Evolutionary conservation across 768 basidiomycete genomes (phyloP).

Genomic region (Phylloporus arenicola): DNA sequence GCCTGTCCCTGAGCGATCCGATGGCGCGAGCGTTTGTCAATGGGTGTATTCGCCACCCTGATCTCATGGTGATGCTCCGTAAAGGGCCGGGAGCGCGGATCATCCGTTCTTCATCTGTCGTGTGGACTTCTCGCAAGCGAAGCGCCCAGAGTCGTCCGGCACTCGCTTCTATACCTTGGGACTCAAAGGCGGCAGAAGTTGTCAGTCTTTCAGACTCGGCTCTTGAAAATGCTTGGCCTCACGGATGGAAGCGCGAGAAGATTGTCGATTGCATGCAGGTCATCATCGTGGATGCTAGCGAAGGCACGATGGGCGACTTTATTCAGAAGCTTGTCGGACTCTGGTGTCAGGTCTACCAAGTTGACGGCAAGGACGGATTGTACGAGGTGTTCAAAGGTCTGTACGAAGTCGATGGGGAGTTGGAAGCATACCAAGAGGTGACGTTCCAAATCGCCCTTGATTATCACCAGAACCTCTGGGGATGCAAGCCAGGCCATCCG

Average conservation of each 20-base stretch:
- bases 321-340: constrained; percentile 22
- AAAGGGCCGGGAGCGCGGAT: constrained; percentile 25
- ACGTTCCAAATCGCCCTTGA: constrained; percentile 7
- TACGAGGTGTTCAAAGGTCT: constrained; percentile 16
- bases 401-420: constrained; percentile 23
- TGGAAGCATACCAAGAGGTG: constrained; percentile 18
- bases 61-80: constrained; percentile 30
- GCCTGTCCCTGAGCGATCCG: constrained; percentile 26
- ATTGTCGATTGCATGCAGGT: constrained; percentile 30
- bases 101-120: constrained; percentile 19
- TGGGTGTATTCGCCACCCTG: constrained; percentile 27
- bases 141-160: constrained; percentile 23
- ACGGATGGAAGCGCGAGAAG: constrained; percentile 8
- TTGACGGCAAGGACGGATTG: constrained; percentile 17
- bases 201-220: constrained; percentile 16
- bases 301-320: constrained; percentile 28
- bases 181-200: constrained; percentile 11
- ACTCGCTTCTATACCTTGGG: constrained; percentile 24
- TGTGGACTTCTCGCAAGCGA: constrained; percentile 29
- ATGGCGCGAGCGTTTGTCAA: constrained; percentile 28
- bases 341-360: constrained; percentile 27
- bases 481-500: constrained; percentile 8
- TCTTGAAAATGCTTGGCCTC: constrained; percentile 24
- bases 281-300: constrained; percentile 23
- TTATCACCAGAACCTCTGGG: constrained; percentile 27